phyloP scores from a whole-genome alignment of 139 green algal genomes.

The Coccomyxa sp. region DNA sequence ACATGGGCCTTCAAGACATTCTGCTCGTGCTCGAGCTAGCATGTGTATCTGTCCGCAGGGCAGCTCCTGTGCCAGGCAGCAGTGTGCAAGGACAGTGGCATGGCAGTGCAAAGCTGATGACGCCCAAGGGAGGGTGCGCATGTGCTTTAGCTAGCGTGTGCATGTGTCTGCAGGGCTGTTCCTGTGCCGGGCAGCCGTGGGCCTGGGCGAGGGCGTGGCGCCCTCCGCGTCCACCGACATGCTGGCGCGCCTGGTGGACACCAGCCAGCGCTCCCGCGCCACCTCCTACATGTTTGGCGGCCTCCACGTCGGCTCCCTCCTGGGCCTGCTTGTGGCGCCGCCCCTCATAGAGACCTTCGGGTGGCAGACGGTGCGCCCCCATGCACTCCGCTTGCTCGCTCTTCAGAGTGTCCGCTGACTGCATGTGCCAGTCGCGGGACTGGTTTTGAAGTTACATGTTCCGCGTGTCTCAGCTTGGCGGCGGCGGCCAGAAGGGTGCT shows the following conservation, averaged over 20 bases:
- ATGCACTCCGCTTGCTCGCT: neutral
- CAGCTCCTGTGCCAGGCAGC: neutral
- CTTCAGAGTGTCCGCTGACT: neutral
- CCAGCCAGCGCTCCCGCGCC: conserved; percentile 69
- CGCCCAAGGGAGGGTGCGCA: no score
- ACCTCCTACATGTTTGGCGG: conserved; percentile 87
- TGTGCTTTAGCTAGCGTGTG: no score
- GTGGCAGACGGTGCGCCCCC: conserved; percentile 54
- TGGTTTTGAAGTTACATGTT: no score
- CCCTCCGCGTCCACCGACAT: conserved; percentile 89
- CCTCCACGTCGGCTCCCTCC: conserved; percentile 87
- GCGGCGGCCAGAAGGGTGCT: no score
- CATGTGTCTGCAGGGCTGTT: conserved; percentile 53
- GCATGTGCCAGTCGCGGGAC: neutral
- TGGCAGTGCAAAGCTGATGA: no score
- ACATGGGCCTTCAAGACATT: no score
- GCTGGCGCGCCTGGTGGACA: conserved; percentile 68
- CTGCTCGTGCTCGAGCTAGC: no score
- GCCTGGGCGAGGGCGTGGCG: conserved; percentile 89
- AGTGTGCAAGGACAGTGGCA: neutral
- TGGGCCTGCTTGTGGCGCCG: conserved; percentile 76
- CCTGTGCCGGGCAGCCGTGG: conserved; percentile 70
- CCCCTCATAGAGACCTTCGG: conserved; percentile 70
- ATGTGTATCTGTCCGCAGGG: no score
- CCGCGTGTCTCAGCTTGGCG: no score